Evolutionary conservation across 805 yeast species (phyloP).

Genomic region (Spencermartinsiella europaea): DNA sequence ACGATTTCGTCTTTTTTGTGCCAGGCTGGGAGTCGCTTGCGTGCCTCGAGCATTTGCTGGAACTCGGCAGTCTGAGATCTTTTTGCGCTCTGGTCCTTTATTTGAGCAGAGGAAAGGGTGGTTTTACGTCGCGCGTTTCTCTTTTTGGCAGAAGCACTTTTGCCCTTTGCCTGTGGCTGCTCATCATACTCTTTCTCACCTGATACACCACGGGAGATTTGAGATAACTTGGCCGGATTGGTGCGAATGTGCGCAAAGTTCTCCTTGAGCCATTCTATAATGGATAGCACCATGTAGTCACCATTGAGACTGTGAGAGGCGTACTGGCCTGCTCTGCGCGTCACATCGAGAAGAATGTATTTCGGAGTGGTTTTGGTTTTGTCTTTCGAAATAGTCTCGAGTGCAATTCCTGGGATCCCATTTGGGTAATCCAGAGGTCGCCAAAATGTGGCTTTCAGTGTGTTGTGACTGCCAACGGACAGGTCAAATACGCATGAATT

Average conservation of each 20-base stretch:
- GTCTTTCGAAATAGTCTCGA: constrained; percentile 31
- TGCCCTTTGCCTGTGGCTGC: constrained; percentile 8
- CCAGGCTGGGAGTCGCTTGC: constrained; percentile 83
- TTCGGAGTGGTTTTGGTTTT: constrained; percentile 28
- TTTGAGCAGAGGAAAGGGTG: constrained; percentile 33
- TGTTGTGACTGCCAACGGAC: not conserved
- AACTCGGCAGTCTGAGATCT: constrained; percentile 27
- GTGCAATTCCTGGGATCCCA: constrained; percentile 63
- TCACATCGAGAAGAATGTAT: constrained; percentile 33
- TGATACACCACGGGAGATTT: constrained; percentile 29
- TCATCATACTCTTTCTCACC: constrained; percentile 21
- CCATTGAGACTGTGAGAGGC: constrained; percentile 46
- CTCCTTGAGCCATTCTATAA: constrained; percentile 76
- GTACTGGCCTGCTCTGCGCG: constrained; percentile 26
- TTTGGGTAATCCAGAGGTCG: constrained; percentile 55
- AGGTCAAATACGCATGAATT: constrained; percentile 12
- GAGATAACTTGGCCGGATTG: constrained; percentile 68
- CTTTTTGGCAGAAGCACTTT: not conserved
- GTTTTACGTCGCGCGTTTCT: constrained; percentile 1
- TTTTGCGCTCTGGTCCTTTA: constrained; percentile 34
- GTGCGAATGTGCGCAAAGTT: constrained; percentile 53
- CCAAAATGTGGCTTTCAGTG: constrained; percentile 34
- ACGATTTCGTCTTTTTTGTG: constrained; percentile 52
- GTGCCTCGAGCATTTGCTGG: constrained; percentile 37
- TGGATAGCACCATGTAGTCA: constrained; percentile 58